Evolutionary conservation across 108 stramenopile genomes (phyloP).

Genomic region (Cyclostephanos tholiformis): DNA sequence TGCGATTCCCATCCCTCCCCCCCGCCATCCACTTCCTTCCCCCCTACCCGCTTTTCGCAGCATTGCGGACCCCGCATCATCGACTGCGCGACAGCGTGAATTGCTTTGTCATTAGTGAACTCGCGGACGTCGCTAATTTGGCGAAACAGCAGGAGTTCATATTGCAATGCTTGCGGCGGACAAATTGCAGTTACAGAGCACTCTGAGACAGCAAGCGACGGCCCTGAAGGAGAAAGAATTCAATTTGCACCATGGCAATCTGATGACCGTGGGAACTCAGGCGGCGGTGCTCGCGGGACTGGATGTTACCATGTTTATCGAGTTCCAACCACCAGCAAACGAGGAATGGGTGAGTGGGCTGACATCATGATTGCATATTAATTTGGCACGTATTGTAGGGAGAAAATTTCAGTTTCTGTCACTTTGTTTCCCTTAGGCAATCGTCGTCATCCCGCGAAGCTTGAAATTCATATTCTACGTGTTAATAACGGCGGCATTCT

Average conservation of each 20-base stretch:
- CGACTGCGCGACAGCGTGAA: no score
- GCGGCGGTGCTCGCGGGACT: slow-evolving; percentile 88
- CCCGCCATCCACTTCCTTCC: no score
- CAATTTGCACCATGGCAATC: slow-evolving; percentile 87
- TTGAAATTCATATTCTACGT: slow-evolving; percentile 85
- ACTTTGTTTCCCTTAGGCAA: slow-evolving; percentile 2
- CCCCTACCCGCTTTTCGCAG: no score
- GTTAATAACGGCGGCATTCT: slow-evolving; percentile 77
- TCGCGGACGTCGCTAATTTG: no score
- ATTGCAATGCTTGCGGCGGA: slow-evolving; percentile 82
- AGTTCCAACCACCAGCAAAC: slow-evolving; percentile 77
- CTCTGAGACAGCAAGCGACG: slow-evolving; percentile 87
- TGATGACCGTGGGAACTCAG: slow-evolving; percentile 90
- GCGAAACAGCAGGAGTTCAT: not conserved
- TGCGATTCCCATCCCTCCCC: no score
- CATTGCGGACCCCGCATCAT: no score
- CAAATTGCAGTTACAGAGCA: slow-evolving; percentile 85
- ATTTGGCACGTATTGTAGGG: not conserved
- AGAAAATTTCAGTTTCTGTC: not conserved
- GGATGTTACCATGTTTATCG: slow-evolving; percentile 94
- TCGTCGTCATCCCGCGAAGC: slow-evolving; percentile 36
- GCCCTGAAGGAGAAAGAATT: slow-evolving; percentile 94
- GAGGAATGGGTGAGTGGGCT: slow-evolving; percentile 74
- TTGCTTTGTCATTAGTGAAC: no score
- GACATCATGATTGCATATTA: slow-evolving; percentile 5